These are phyloP conservation scores for Cylindrotheca fusiformis DNA, from an alignment of 108 stramenopile genomes.

Conservation along the genomic window DNA sequence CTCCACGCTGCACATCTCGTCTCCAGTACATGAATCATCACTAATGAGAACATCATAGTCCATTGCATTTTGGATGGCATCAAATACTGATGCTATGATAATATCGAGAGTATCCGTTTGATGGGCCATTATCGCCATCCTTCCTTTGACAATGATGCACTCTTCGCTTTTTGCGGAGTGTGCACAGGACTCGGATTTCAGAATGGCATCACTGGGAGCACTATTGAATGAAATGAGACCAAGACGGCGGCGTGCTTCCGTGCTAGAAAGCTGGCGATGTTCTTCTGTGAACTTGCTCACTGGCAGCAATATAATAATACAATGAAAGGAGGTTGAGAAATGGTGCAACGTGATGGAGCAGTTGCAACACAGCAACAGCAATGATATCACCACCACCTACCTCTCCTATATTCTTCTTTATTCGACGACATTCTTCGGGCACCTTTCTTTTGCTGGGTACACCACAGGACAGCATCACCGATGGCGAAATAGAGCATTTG, in stretches of 20 bases:
- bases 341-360: neutral
- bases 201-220: conserved; percentile 18
- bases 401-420: conserved; percentile 2
- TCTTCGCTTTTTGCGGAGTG: neutral
- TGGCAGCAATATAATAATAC: neutral
- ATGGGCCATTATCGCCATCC: conserved; percentile 17
- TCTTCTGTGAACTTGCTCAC: neutral
- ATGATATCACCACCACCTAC: neutral
- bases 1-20: conserved; percentile 9
- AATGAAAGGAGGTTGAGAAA: neutral
- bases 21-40: neutral
- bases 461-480: conserved; percentile 26
- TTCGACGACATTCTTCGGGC: too few relatives aligned
- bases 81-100: conserved; percentile 26
- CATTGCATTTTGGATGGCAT: conserved; percentile 33
- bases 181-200: neutral
- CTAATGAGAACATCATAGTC: conserved; percentile 7
- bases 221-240: conserved; percentile 22
- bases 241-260: conserved; percentile 14
- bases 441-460: too few relatives aligned
- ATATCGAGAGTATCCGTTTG: conserved; percentile 2
- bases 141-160: conserved; percentile 27
- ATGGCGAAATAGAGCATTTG: conserved; percentile 17
- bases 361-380: neutral
- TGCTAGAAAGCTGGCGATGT: conserved; percentile 11